phyloP scores from a whole-genome alignment of 2,329 filamentous ascomycete genomes.

The Thermomyces lanuginosus region DNA sequence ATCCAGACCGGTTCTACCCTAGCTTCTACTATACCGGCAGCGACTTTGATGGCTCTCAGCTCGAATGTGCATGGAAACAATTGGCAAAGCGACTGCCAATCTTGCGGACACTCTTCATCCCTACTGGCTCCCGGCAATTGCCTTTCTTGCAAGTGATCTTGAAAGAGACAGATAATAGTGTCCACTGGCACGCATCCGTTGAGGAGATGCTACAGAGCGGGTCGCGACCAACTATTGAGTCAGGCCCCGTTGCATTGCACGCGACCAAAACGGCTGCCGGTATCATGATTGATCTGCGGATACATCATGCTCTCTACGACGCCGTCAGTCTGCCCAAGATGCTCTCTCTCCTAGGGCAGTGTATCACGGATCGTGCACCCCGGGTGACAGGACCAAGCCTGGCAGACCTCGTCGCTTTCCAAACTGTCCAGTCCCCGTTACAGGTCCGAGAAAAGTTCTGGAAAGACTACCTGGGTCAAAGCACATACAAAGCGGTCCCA shows the following conservation, averaged over 20 bases:
- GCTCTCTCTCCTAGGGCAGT: slow-evolving; percentile 34
- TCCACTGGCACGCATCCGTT: slow-evolving; percentile 14
- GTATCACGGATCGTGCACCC: slow-evolving; percentile 20
- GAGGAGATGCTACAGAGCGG: slow-evolving; percentile 6
- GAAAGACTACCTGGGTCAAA: slow-evolving; percentile 21
- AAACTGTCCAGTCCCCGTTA: slow-evolving; percentile 11
- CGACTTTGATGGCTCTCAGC: slow-evolving; percentile 21
- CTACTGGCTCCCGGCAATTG: slow-evolving; percentile 29
- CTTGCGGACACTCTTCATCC: slow-evolving; percentile 51
- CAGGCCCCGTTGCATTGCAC: slow-evolving; percentile 19
- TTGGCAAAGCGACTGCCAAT: slow-evolving; percentile 44
- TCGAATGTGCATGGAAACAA: slow-evolving; percentile 45
- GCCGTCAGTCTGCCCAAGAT: slow-evolving; percentile 58
- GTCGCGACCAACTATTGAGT: slow-evolving; percentile 7
- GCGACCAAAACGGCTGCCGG: slow-evolving; percentile 15
- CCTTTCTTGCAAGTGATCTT: slow-evolving; percentile 51
- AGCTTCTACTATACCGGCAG: slow-evolving; percentile 47
- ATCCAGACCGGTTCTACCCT: slow-evolving; percentile 55
- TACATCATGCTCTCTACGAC: slow-evolving; percentile 84
- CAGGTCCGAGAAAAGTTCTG: slow-evolving; percentile 28
- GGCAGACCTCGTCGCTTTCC: slow-evolving; percentile 26
- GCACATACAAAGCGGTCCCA: slow-evolving; percentile 1
- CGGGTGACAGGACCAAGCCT: slow-evolving; percentile 17
- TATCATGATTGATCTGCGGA: slow-evolving; percentile 35
- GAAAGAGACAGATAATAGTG: slow-evolving; percentile 19